These are phyloP conservation scores for Tolypocladium guangdongense DNA, from an alignment of 2,329 filamentous ascomycete species.

Conservation along the genomic window DNA sequence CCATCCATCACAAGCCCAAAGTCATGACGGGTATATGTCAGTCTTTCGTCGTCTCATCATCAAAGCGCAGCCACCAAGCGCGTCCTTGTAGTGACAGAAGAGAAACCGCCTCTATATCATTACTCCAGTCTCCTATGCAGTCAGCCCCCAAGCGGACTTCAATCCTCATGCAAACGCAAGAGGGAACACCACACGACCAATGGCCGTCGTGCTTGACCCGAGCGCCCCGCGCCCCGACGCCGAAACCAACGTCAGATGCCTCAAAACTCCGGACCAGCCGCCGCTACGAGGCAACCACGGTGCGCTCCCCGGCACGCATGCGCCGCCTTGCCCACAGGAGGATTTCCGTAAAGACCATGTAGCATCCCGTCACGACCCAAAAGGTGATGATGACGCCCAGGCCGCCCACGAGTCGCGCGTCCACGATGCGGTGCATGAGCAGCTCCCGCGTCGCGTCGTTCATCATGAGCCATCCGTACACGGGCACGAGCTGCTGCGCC, in stretches of 20 bases:
- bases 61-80: not conserved
- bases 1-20: not conserved
- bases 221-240: not conserved
- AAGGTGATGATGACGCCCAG: constrained; percentile 35
- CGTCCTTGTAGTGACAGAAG: not conserved
- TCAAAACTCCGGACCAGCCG: not conserved
- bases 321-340: constrained; percentile 27
- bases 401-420: constrained; percentile 32
- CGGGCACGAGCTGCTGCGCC: constrained; percentile 22
- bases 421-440: constrained; percentile 25
- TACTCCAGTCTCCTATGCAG: not conserved
- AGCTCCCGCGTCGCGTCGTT: constrained; percentile 25
- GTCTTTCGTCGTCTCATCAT: not conserved
- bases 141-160: not conserved
- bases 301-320: constrained; percentile 17
- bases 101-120: not conserved
- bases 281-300: not conserved
- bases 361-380: constrained; percentile 37
- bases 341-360: constrained; percentile 36
- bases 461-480: constrained; percentile 34
- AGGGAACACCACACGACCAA: not conserved
- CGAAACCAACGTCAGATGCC: not conserved
- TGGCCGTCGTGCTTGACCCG: not conserved
- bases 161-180: not conserved
- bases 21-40: not conserved